Evolutionary conservation across 129 eudicot genomes (phyloP), one percentile per base, ranked within the genome.

Genomic region (Tagetes erecta): DNA sequence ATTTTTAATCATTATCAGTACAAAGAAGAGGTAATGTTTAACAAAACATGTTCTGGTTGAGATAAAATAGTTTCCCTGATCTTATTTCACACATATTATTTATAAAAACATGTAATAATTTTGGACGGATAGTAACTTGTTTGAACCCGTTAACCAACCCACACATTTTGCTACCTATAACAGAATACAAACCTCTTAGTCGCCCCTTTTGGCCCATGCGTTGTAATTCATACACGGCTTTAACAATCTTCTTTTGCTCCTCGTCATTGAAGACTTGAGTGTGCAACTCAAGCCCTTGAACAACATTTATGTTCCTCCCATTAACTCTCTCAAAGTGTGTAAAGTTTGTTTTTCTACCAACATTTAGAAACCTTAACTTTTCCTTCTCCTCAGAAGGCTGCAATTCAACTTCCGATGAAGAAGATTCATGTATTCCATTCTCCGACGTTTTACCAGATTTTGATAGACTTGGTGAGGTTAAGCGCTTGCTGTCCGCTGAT

Each of bases 251-350:
- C 74, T 80, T 84, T 70, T 86, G 91, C 68, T 89, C 92, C 40
- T 86, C 75, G 6, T 70, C 72, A 76, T 58, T 78, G 33, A 89
- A 89, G 50, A 89, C 92, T 53, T 58, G 67, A 45, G 87, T 86
- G 75, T 89, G 89, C 8, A 89, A 70, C 78, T 89, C 96, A 57
- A 89, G 91, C 33, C 96, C 92, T 70, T 86, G 85, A 73, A 86
- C 76, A 42, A 89, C 78, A 73, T 89, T 89, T 8, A 64, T 51
- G 1, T 53, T 39, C 74, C 66, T 82, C 40, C 88, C 96, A 38
- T 78, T 42, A 35, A 89, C 68, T 73, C 58, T 86, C 69, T 89
- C 96, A 42, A 55, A 66, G 73, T 80, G 79, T 41, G 64, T 70
- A 70, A 89, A 86, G 74, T 84, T 66, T 13, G 80, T 84, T 73